Conservation (phyloP, 73 alveolate genomes). For the Loxodes magnus region DNA sequence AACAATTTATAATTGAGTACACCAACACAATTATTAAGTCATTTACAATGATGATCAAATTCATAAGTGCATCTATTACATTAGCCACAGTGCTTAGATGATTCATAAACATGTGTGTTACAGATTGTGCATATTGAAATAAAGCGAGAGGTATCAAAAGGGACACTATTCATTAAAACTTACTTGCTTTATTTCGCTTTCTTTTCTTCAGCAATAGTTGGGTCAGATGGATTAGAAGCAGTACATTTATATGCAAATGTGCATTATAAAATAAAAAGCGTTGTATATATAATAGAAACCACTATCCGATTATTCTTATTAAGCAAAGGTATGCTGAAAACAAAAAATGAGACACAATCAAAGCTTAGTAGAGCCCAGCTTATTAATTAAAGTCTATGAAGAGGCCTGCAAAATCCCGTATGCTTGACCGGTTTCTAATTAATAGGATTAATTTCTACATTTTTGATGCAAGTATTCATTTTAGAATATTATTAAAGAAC, state of each 20-base stretch:
- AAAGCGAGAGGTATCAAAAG: constrained; percentile 9
- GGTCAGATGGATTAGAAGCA: background rate
- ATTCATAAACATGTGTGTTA: background rate
- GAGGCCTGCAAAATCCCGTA: constrained; percentile 1
- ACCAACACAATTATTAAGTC: constrained; percentile 12
- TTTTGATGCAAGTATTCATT: too few species aligned
- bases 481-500: too few species aligned
- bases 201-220: background rate
- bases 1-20: background rate
- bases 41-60: constrained; percentile 11
- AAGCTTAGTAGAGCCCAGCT: background rate
- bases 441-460: too few species aligned
- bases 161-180: background rate
- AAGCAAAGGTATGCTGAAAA: background rate
- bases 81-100: constrained; percentile 6
- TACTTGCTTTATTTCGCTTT: background rate
- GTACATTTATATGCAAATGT: background rate
- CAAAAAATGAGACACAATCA: background rate
- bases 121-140: constrained; percentile 2
- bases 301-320: background rate
- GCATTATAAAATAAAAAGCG: background rate
- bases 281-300: background rate
- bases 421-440: too few species aligned
- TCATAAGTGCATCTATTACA: constrained; percentile 7
- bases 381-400: background rate